These are phyloP conservation scores for Pythium apleroticum DNA, from an alignment of 352 stramenopile species.

Conservation along the genomic window DNA sequence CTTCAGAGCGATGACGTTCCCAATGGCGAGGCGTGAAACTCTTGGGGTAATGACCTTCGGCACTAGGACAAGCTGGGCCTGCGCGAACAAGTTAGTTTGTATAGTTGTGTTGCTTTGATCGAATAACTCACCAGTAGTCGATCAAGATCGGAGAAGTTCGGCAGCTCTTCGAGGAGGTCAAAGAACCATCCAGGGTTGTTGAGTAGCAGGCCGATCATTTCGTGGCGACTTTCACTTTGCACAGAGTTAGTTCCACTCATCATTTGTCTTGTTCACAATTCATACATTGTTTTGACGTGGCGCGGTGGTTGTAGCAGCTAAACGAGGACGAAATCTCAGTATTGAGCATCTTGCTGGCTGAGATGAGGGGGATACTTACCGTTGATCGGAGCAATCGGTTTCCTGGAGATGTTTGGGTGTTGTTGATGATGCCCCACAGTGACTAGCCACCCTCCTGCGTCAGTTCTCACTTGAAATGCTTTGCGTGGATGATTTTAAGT, in stretches of 20 bases:
- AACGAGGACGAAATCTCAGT: slow-evolving; percentile 3
- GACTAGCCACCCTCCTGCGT: slow-evolving; percentile 38
- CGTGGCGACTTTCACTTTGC: slow-evolving; percentile 59
- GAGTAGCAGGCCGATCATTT: slow-evolving; percentile 70
- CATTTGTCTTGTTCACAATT: not conserved
- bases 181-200: slow-evolving; percentile 85
- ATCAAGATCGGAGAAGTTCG: slow-evolving; percentile 74
- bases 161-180: slow-evolving; percentile 70
- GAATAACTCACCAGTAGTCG: slow-evolving; percentile 51
- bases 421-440: slow-evolving; percentile 76
- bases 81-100: not conserved
- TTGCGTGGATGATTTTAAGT: not conserved
- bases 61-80: slow-evolving; percentile 77
- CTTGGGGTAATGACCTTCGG: slow-evolving; percentile 74
- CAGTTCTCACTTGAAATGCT: not conserved
- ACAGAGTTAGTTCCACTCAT: not conserved
- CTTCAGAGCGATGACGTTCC: slow-evolving; percentile 84
- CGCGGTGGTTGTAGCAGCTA: slow-evolving; percentile 64
- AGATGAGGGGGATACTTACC: slow-evolving; percentile 30
- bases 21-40: slow-evolving; percentile 67
- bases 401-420: slow-evolving; percentile 71
- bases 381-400: slow-evolving; percentile 77
- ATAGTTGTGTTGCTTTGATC: not conserved
- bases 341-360: not conserved
- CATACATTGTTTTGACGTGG: slow-evolving; percentile 82